Evolutionary conservation across 2,329 filamentous ascomycete genomes (phyloP).

Genomic region (Moelleriella libera): DNA sequence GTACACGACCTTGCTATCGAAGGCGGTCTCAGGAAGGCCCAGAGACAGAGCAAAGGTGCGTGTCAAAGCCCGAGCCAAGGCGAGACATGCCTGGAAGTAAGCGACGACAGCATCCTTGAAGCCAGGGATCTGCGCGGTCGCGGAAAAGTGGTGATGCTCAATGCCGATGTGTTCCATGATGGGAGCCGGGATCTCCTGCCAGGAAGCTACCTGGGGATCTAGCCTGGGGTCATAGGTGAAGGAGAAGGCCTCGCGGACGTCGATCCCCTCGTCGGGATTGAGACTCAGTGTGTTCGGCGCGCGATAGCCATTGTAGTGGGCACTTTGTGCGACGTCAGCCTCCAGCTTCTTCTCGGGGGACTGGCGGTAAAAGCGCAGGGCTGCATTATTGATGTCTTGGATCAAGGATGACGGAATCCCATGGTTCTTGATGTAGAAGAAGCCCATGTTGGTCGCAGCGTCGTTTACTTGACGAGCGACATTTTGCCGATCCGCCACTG

Average conservation of each 20-base stretch:
- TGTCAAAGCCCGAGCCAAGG: slow-evolving; percentile 34
- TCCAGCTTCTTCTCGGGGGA: slow-evolving; percentile 25
- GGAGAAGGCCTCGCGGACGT: slow-evolving; percentile 35
- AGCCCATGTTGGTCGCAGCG: slow-evolving; percentile 35
- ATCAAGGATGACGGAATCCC: slow-evolving; percentile 16
- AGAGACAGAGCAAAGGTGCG: slow-evolving; percentile 39
- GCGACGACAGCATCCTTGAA: slow-evolving; percentile 31
- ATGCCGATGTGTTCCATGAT: slow-evolving; percentile 25
- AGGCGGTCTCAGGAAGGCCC: slow-evolving; percentile 36
- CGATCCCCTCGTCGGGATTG: slow-evolving; percentile 33
- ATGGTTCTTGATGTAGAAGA: slow-evolving; percentile 41
- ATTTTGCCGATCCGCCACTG: slow-evolving; percentile 18
- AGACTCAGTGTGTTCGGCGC: slow-evolving; percentile 26
- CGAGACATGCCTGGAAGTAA: slow-evolving; percentile 34
- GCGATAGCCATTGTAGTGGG: slow-evolving; percentile 33
- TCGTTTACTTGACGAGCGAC: slow-evolving; percentile 26
- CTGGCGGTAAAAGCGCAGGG: slow-evolving; percentile 33
- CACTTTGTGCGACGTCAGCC: slow-evolving; percentile 19
- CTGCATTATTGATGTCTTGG: slow-evolving; percentile 16
- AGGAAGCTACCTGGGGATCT: slow-evolving; percentile 29
- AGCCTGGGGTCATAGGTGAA: slow-evolving; percentile 37
- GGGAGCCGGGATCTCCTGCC: slow-evolving; percentile 26
- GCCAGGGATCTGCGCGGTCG: slow-evolving; percentile 28
- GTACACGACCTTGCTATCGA: slow-evolving; percentile 37
- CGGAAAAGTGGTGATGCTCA: slow-evolving; percentile 29